These are phyloP conservation scores for Aquilaria agallochum DNA, from an alignment of 441 rosid species.

Conservation along the genomic window DNA sequence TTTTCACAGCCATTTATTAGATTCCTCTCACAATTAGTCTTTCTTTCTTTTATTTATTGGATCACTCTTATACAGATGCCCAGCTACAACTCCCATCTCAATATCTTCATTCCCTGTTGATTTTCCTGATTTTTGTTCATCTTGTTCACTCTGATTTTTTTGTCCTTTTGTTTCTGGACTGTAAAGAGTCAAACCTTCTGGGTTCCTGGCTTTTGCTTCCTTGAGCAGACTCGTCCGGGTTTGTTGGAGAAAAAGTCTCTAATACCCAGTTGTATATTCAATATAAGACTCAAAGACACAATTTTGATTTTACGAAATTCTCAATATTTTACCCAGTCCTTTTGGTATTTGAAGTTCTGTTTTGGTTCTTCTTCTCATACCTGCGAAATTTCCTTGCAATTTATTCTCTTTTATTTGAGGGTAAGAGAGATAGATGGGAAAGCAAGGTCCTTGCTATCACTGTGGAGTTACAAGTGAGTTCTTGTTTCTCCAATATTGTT, in stretches of 20 bases:
- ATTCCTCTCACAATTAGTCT: conserved; percentile 45
- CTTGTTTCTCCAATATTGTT: conserved; percentile 58
- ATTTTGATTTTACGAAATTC: conserved; percentile 18
- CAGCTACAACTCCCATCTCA: conserved; percentile 44
- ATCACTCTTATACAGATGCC: conserved; percentile 48
- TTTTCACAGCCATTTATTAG: conserved; percentile 63
- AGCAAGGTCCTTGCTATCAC: conserved; percentile 99
- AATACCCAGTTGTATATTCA: conserved; percentile 31
- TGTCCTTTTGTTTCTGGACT: conserved; percentile 13
- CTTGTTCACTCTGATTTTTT: conserved; percentile 10
- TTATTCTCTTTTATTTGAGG: conserved; percentile 21
- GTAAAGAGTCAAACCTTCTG: conserved; percentile 23
- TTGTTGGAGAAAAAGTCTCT: conserved; percentile 16
- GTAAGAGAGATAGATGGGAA: conserved; percentile 69
- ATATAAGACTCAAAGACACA: conserved; percentile 31
- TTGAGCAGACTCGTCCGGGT: conserved; percentile 25
- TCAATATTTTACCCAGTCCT: conserved; percentile 5
- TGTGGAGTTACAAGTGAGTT: conserved; percentile 99
- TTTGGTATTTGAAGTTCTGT: conserved; percentile 4
- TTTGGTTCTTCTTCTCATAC: background rate
- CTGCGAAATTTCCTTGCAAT: conserved; percentile 4
- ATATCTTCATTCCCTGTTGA: conserved; percentile 23
- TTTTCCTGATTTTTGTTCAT: conserved; percentile 12
- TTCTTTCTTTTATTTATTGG: conserved; percentile 45
- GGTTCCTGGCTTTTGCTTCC: conserved; percentile 42